These are phyloP conservation scores for Rhizoclosmatium sp. DNA, from an alignment of 192 early-diverging fungal species.

Conservation along the genomic window DNA sequence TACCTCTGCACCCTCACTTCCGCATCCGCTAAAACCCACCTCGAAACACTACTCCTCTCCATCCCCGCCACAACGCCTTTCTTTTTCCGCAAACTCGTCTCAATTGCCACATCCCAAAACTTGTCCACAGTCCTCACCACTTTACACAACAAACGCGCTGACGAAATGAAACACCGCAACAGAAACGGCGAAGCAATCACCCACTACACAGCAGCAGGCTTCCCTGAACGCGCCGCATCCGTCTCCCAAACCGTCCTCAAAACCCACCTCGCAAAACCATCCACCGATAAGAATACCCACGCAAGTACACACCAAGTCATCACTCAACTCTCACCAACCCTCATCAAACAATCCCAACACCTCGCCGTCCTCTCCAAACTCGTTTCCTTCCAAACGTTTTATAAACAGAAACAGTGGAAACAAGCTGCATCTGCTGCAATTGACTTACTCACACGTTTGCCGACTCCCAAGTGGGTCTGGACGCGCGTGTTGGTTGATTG, in stretches of 20 bases:
- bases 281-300: neutral
- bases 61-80: neutral
- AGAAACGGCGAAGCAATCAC: slow-evolving; percentile 24
- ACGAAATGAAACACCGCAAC: neutral
- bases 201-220: neutral
- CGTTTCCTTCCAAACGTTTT: neutral
- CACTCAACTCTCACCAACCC: neutral
- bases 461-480: slow-evolving; percentile 19
- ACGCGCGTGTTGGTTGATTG: slow-evolving; percentile 9
- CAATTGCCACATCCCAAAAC: neutral
- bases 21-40: neutral
- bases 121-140: neutral
- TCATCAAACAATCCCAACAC: neutral
- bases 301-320: neutral
- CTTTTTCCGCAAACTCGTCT: slow-evolving; percentile 1
- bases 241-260: neutral
- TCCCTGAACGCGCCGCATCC: neutral
- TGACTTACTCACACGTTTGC: slow-evolving; percentile 4
- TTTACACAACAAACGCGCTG: neutral
- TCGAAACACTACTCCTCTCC: neutral
- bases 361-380: neutral
- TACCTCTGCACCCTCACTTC: neutral
- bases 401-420: neutral
- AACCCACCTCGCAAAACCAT: neutral
- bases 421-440: slow-evolving; percentile 15